Conservation (phyloP, 495 filamentous ascomycete species). For the Penicillium flavigenum region DNA sequence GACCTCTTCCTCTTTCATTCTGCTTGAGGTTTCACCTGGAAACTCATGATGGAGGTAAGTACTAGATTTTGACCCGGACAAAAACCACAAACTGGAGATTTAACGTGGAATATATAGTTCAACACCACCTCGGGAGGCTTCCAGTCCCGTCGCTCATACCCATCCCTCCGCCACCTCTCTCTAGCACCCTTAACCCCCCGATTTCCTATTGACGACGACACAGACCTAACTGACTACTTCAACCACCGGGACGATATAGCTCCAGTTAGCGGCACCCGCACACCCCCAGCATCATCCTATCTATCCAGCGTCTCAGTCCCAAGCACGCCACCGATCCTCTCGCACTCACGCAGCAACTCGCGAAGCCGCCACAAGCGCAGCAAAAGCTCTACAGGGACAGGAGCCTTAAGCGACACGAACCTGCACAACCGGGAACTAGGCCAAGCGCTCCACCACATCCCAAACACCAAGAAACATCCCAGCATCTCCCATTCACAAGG, state of each 20-base stretch:
- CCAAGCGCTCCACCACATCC: constrained; percentile 30
- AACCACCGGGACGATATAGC: constrained; percentile 19
- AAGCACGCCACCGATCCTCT: constrained; percentile 49
- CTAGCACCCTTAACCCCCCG: constrained; percentile 66
- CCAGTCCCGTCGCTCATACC: constrained; percentile 47
- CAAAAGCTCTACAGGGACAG: constrained; percentile 38
- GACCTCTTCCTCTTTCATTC: constrained; percentile 9
- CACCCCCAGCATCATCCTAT: constrained; percentile 36
- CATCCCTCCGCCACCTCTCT: constrained; percentile 49
- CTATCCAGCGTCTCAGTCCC: constrained; percentile 47
- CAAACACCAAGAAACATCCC: constrained; percentile 16
- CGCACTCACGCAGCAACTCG: constrained; percentile 48
- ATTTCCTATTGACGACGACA: constrained; percentile 56
- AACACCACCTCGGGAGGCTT: constrained; percentile 32
- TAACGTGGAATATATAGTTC: constrained; percentile 11
- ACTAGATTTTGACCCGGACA: background rate
- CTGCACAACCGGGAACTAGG: constrained; percentile 29
- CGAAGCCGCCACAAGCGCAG: constrained; percentile 40
- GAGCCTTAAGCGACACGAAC: constrained; percentile 37
- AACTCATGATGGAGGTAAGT: constrained; percentile 30
- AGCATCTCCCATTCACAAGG: constrained; percentile 5
- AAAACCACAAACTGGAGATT: background rate
- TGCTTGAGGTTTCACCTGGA: background rate
- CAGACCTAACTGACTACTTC: constrained; percentile 36
- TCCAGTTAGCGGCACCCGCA: constrained; percentile 12